These are phyloP conservation scores for Cutaneotrichosporon sp. DNA, from an alignment of 1,284 basidiomycete species.

Conservation along the genomic window DNA sequence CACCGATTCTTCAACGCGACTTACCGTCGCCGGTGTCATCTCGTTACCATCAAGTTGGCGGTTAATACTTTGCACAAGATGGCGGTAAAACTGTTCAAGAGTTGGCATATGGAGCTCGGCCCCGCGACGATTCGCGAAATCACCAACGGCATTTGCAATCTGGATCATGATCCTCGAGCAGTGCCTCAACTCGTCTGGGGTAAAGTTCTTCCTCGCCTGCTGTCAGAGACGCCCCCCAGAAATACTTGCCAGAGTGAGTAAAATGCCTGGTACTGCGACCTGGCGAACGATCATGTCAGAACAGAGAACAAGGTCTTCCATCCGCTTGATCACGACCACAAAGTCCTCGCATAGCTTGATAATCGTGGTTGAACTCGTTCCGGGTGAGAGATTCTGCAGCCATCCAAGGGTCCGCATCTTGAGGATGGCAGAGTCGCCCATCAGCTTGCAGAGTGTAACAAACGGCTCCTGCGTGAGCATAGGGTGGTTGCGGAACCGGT, in stretches of 20 bases:
- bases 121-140: background rate
- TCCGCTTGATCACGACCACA: slow-evolving; percentile 5
- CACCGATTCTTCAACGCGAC: background rate
- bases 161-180: slow-evolving; percentile 2
- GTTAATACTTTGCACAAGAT: slow-evolving; percentile 4
- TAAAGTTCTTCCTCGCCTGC: slow-evolving; percentile 9
- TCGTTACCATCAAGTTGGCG: background rate
- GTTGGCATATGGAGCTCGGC: slow-evolving; percentile 7
- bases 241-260: slow-evolving; percentile 15
- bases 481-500: slow-evolving; percentile 12
- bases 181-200: slow-evolving; percentile 4
- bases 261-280: slow-evolving; percentile 11
- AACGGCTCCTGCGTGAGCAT: slow-evolving; percentile 10
- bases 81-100: slow-evolving; percentile 15
- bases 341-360: slow-evolving; percentile 17
- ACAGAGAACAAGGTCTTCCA: slow-evolving; percentile 14
- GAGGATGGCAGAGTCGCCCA: slow-evolving; percentile 8
- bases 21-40: background rate
- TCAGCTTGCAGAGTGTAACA: slow-evolving; percentile 7
- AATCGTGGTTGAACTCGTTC: slow-evolving; percentile 7
- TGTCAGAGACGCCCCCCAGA: background rate
- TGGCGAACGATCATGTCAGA: slow-evolving; percentile 15
- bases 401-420: slow-evolving; percentile 15
- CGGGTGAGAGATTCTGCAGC: slow-evolving; percentile 4
- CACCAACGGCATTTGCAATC: background rate